Evolutionary conservation across 2,329 filamentous ascomycete genomes (phyloP).

Genomic region (Sporothrix euskadiensis): DNA sequence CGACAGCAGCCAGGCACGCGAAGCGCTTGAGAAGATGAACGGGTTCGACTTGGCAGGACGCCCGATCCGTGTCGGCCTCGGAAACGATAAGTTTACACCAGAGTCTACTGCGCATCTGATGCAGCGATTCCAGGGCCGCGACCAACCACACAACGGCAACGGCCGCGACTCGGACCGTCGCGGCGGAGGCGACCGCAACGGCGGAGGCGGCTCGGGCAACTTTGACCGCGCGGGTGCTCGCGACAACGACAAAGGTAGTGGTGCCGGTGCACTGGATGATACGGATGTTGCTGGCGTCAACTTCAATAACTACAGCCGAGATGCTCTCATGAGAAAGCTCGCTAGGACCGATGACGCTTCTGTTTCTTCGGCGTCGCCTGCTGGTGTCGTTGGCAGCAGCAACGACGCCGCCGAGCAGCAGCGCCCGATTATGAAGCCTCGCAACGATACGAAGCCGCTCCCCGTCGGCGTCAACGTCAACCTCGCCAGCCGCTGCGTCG

Average conservation of each 20-base stretch:
- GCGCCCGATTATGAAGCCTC: slow-evolving; percentile 72
- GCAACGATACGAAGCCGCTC: slow-evolving; percentile 67
- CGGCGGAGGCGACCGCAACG: slow-evolving; percentile 79
- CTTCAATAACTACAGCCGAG: slow-evolving; percentile 98
- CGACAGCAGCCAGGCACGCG: slow-evolving; percentile 85
- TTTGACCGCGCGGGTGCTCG: slow-evolving; percentile 90
- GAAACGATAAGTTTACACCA: slow-evolving; percentile 99
- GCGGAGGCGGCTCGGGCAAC: slow-evolving; percentile 44
- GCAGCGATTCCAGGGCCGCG: slow-evolving; percentile 85
- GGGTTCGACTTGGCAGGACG: slow-evolving; percentile 97
- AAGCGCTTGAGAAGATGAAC: slow-evolving; percentile 98
- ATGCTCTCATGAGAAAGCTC: slow-evolving; percentile 98
- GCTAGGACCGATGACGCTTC: slow-evolving; percentile 80
- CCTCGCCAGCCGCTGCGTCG: slow-evolving; percentile 89
- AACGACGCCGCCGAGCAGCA: slow-evolving; percentile 57
- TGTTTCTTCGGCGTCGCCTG: background rate
- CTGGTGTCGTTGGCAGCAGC: slow-evolving; percentile 39
- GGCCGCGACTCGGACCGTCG: slow-evolving; percentile 53
- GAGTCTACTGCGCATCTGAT: slow-evolving; percentile 92
- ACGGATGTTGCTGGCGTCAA: slow-evolving; percentile 98
- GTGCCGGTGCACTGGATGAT: slow-evolving; percentile 93
- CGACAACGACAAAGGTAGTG: slow-evolving; percentile 85
- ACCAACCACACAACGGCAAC: slow-evolving; percentile 45
- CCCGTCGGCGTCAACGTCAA: slow-evolving; percentile 77
- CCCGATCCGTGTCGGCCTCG: slow-evolving; percentile 96